phyloP scores from a whole-genome alignment of 2,329 filamentous ascomycete genomes.

The Drechslerella stenobrocha region DNA sequence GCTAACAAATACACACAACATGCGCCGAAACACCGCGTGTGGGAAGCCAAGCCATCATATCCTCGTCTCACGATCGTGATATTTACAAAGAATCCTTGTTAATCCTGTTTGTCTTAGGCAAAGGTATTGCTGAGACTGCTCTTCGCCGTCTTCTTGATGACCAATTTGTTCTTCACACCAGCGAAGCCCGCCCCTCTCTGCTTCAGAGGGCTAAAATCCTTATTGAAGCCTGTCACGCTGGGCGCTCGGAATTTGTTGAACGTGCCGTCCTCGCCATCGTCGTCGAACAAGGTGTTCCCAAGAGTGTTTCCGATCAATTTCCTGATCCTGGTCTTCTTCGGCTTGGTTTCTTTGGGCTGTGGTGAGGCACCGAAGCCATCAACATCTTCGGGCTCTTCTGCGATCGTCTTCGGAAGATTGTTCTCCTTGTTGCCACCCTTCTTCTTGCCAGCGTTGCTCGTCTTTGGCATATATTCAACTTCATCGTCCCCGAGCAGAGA shows the following conservation, averaged over 20 bases:
- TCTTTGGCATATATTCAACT: conserved; percentile 55
- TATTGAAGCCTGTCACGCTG: conserved; percentile 39
- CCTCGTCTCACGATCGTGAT: conserved; percentile 42
- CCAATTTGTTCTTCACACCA: conserved; percentile 31
- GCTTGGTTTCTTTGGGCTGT: conserved; percentile 54
- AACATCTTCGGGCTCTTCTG: conserved; percentile 32
- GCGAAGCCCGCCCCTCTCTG: conserved; percentile 51
- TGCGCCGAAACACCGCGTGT: conserved; percentile 26
- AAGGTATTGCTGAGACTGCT: background rate
- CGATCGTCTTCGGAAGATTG: conserved; percentile 34
- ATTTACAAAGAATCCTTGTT: conserved; percentile 21
- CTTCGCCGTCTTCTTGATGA: conserved; percentile 32
- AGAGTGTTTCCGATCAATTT: conserved; percentile 68
- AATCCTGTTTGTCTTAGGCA: background rate
- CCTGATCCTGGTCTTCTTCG: conserved; percentile 65
- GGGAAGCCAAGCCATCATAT: conserved; percentile 18
- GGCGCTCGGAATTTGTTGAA: conserved; percentile 45
- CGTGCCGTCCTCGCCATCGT: conserved; percentile 64
- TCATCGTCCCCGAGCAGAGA: conserved; percentile 55
- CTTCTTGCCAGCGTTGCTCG: conserved; percentile 48
- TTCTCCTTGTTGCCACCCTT: conserved; percentile 52
- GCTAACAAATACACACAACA: conserved; percentile 14
- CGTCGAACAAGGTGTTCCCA: conserved; percentile 70
- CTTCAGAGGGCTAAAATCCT: conserved; percentile 52
- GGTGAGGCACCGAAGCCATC: conserved; percentile 20